Conservation (phyloP, 805 yeast genomes). For the Sugiyamaella floridensis region DNA sequence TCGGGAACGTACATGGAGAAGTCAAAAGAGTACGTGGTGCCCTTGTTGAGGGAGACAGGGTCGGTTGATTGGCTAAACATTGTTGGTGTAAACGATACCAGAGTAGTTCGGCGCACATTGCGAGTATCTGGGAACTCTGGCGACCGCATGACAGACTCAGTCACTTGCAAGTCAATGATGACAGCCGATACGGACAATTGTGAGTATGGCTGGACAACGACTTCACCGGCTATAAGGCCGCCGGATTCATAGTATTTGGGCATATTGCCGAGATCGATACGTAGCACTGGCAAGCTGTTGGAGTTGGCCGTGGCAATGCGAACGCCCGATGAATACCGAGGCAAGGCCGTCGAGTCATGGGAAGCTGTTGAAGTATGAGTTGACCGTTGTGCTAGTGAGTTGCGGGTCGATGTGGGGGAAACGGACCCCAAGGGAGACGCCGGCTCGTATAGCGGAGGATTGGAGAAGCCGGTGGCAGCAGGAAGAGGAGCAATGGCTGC, state of each 20-base stretch:
- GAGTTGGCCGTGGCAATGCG: background rate
- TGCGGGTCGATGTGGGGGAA: background rate
- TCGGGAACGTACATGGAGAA: conserved; percentile 11
- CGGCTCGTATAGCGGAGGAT: background rate
- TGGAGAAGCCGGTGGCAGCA: background rate
- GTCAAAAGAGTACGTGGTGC: conserved; percentile 4
- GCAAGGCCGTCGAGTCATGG: background rate
- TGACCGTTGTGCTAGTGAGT: background rate
- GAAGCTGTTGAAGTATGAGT: background rate
- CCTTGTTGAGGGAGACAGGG: conserved; percentile 5
- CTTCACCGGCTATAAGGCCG: conserved; percentile 6
- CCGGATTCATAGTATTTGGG: conserved; percentile 5
- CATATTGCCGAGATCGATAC: background rate
- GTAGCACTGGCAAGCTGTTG: background rate
- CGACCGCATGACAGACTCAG: conserved; percentile 8
- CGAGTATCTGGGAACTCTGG: conserved; percentile 8
- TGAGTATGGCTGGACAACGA: conserved; percentile 1
- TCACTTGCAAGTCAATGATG: conserved; percentile 5
- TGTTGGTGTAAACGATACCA: conserved; percentile 2
- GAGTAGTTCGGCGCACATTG: background rate
- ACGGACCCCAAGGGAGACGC: background rate
- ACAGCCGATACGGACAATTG: conserved; percentile 2
- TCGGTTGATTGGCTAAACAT: background rate
- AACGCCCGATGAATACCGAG: conserved; percentile 4
- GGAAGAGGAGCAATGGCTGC: background rate